These are phyloP conservation scores for Neoboletus subvelutipes DNA, from an alignment of 768 basidiomycete genomes.

Conservation along the genomic window DNA sequence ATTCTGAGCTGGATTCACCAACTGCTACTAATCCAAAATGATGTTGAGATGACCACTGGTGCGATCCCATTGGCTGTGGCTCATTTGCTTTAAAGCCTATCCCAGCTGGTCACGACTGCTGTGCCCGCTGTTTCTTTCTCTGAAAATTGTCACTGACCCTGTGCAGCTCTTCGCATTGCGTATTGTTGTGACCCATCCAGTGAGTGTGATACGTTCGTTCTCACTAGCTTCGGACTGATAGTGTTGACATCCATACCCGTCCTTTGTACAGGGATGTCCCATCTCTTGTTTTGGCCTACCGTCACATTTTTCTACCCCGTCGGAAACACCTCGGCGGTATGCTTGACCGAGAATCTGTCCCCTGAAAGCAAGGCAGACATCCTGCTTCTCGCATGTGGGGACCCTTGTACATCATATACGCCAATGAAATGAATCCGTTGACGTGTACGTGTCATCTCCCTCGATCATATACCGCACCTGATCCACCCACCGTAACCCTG, in stretches of 20 bases:
- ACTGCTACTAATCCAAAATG: too few relatives aligned
- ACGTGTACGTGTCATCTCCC: conserved; percentile 2
- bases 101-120: not conserved
- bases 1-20: conserved; percentile 5
- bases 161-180: not conserved
- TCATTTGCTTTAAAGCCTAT: not conserved
- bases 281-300: conserved; percentile 19
- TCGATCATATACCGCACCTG: not conserved
- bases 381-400: conserved; percentile 57
- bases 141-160: not conserved
- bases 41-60: not conserved
- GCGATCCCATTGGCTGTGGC: not conserved
- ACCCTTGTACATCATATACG: conserved; percentile 49
- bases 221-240: not conserved
- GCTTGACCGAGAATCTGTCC: conserved; percentile 45
- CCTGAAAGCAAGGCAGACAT: conserved; percentile 39
- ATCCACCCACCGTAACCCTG: conserved; percentile 1
- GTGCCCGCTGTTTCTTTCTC: not conserved
- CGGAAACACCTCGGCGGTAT: conserved; percentile 56
- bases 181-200: not conserved
- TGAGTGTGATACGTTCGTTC: not conserved
- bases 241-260: too few relatives aligned
- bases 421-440: conserved; percentile 8
- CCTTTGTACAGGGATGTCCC: conserved; percentile 13
- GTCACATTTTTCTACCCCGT: conserved; percentile 53